Evolutionary conservation across 495 filamentous ascomycete genomes (phyloP), one percentile per base, ranked within the genome.

Genomic region (Tuber indicum): DNA sequence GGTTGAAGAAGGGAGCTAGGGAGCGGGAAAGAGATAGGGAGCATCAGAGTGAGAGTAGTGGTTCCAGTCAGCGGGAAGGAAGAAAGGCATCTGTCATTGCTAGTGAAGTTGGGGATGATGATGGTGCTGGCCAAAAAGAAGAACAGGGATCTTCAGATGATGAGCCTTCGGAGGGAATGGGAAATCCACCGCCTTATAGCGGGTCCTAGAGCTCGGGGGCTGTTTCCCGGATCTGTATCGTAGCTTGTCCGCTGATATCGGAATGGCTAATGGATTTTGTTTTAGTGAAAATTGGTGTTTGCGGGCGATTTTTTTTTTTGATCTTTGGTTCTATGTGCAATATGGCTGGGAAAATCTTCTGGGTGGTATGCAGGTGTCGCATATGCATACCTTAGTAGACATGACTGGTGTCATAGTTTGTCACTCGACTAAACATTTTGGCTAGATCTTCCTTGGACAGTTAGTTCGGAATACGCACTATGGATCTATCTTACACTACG

Each of bases 1-100:
- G 78, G 78, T 41, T 80, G 41, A 73, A 66, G 45, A 80, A 80
- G 43, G 78, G 78, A 7, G 78, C 71, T 16, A 80, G 78, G 23
- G 78, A 80, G 45, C 75, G 74, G 21, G 78, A 80, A 32, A 72
- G 71, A 21, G 77, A 58, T 45, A 80, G 0, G 75, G 77, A 47
- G 46, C 72, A 17, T 39, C 9, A 10, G 9, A 72, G 78, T 12
- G 78, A 73, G 17, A 79, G 78, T 8, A 73, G 72, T 6, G 42
- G 72, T 69, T 62, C 52, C 23, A 70, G 69, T 44, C 42, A 7
- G 16, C 42, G 17, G 46, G 19, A 19, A 43, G 23, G 36, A 26
- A 62, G 12, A 66, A 45, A 36, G 32, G 3, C 26, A 32, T 36
- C 14, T 21, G 72, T 23, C 10, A 70, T 70, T 3, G 75, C n/a